Base-by-base conservation (phyloP, 306 rosid genomes). In the Begonia fuchsioides region DNA sequence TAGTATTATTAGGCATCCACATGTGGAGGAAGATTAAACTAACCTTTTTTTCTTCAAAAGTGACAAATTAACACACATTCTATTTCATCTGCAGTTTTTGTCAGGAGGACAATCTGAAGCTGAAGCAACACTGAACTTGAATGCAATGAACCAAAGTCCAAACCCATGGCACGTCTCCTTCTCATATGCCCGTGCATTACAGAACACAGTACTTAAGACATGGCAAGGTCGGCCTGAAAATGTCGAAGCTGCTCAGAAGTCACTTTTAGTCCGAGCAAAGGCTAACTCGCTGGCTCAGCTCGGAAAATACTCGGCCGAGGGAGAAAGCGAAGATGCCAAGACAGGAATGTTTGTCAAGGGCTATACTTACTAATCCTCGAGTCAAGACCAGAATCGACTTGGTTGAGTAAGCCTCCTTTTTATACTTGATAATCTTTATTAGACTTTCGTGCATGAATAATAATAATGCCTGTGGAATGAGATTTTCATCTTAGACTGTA, bases 101-200 rank as follows among this genome's bases (percentile, higher is more conserved):
- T 90, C 98, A 0, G 98, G 98, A 56, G 98, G 98, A 51, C 98
- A 90, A 69, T 90, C 98, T 19, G 98, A 90, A 64, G 85, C 48
- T 44, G 85, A 90, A 65, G 98, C 98, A 3, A 90, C 95, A 19
- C 63, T 90, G 59, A 90, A 90, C 65, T 81, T 90, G 9, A 75
- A 90, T 58, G 98, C 98, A 47, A 90, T 90, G 98, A 90, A 90
- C 87, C 94, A 90, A 54, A 81, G 87, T 63, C 87, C 94, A 38
- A 90, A 90, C 85, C 98, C 98, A 12, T 90, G 98, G 98, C 98
- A 90, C 13, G 95, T 90, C 2, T 90, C 98, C 56, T 85, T 90
- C 79, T 90, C 98, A 0, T 90, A 90, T 40, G 98, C 98, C 14
- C 94, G 98, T 55, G 98, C 98, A 11, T 60, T 90, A 61, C 98